Evolutionary conservation across 495 filamentous ascomycete species (phyloP).

Genomic region (Neurospora sp.): DNA sequence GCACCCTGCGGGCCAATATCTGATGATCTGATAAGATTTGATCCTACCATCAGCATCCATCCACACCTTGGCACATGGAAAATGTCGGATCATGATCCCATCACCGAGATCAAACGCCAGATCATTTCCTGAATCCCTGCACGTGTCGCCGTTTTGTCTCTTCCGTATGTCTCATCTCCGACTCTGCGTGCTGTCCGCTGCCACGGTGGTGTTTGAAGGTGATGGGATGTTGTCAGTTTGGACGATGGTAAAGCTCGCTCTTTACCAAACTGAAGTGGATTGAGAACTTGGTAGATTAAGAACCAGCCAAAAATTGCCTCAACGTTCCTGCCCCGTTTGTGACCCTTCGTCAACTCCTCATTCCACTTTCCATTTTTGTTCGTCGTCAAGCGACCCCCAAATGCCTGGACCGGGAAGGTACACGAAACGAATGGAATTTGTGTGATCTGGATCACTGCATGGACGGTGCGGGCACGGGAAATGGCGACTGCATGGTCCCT

Average conservation of each 20-base stretch:
- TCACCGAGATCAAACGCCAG: background rate
- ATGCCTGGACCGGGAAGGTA: background rate
- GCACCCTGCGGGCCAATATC: slow-evolving; percentile 16
- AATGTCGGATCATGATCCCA: slow-evolving; percentile 7
- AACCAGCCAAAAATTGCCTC: background rate
- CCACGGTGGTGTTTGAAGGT: background rate
- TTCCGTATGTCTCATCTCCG: background rate
- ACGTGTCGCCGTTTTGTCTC: background rate
- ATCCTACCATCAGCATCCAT: background rate
- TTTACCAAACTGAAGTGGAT: no score
- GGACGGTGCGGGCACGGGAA: background rate
- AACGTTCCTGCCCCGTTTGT: background rate
- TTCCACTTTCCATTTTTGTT: background rate
- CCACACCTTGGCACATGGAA: slow-evolving; percentile 14
- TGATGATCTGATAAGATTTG: slow-evolving; percentile 44
- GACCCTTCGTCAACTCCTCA: background rate
- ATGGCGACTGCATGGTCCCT: background rate
- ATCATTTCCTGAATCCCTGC: background rate
- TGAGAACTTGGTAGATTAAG: background rate
- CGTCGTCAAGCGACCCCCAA: background rate
- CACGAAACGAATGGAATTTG: background rate
- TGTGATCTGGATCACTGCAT: no score
- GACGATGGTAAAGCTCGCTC: no score
- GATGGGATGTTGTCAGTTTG: background rate
- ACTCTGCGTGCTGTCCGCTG: background rate